These are phyloP conservation scores for Ophiorrhiza pumila DNA, from an alignment of 257 asterid species.

Conservation along the genomic window DNA sequence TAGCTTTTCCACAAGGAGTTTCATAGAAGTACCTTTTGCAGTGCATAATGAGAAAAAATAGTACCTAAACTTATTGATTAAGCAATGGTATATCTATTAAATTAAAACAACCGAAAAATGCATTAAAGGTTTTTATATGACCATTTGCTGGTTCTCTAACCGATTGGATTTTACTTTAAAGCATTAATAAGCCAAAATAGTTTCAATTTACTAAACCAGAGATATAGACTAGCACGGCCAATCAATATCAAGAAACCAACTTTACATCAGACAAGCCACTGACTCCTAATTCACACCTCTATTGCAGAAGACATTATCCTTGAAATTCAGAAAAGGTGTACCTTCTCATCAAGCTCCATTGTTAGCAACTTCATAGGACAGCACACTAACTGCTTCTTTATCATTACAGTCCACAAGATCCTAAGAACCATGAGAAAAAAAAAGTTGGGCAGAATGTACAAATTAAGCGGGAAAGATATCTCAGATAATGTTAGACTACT, in stretches of 20 bases:
- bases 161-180: background rate
- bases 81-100: background rate
- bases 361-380: background rate
- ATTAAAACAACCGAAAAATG: background rate
- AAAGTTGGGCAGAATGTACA: background rate
- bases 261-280: background rate
- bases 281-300: background rate
- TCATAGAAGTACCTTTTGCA: background rate
- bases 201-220: background rate
- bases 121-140: background rate
- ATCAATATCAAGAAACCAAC: background rate
- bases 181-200: background rate
- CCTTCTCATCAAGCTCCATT: constrained; percentile 1
- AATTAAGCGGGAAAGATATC: too few relatives aligned
- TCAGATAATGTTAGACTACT: too few relatives aligned
- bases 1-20: background rate
- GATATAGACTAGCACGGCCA: background rate
- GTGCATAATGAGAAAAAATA: background rate
- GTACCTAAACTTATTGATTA: background rate
- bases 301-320: background rate
- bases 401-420: background rate
- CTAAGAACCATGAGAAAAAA: background rate
- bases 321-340: background rate
- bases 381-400: constrained; percentile 2
- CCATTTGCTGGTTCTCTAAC: background rate